Percentiles rank a stretch among this genome's conserved stretches.
phyloP scores from a whole-genome alignment of 176 grass and related monocot species.

The Triticum aestivum region IWGSC_CS_RefSeq_v2.1 NC_057804.1:652147219-652147718 shows the following conservation, averaged over 20 bases:
- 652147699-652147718: background rate
- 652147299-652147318: slow-evolving; percentile 80
- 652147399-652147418: slow-evolving; percentile 84
- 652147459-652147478: slow-evolving; percentile 27
- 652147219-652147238: slow-evolving; percentile 63
- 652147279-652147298: slow-evolving; percentile 86
- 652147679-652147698: slow-evolving; percentile 31
- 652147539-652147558: background rate
- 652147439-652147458: slow-evolving; percentile 69
- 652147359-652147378: slow-evolving; percentile 51
- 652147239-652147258: slow-evolving; percentile 83
- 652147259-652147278: slow-evolving; percentile 88
- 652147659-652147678: background rate
- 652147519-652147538: background rate
- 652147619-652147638: background rate
- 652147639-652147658: background rate
- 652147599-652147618: background rate
- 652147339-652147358: slow-evolving; percentile 45
- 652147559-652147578: background rate
- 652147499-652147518: background rate
- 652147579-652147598: background rate
- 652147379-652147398: slow-evolving; percentile 77
- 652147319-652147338: slow-evolving; percentile 69
- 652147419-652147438: slow-evolving; percentile 90
- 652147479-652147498: slow-evolving; percentile 10